A percentile compares a stretch with the other conserved stretches of the same genome.
Conservation (phyloP, 768 basidiomycete genomes). For the Steccherinum ochraceum region DNA sequence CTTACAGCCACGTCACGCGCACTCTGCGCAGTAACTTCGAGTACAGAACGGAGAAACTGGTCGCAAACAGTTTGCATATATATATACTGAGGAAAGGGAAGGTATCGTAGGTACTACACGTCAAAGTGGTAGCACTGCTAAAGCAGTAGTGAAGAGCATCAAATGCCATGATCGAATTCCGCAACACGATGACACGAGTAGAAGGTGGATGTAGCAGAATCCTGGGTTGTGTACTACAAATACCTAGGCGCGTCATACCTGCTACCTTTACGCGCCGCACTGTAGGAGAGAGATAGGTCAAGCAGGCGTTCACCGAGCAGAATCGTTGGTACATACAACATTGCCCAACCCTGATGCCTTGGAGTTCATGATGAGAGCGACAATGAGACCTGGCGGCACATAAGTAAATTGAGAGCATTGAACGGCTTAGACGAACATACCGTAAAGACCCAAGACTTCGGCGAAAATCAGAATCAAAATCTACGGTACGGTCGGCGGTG, state of each 20-base stretch:
- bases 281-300: no score
- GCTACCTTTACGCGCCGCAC: constrained; percentile 12
- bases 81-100: constrained; percentile 10
- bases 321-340: constrained; percentile 16
- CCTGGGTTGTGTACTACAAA: background rate
- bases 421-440: constrained; percentile 19
- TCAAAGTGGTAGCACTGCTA: constrained; percentile 8
- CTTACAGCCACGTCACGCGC: constrained; percentile 9
- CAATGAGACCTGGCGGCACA: constrained; percentile 59
- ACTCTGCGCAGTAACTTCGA: background rate
- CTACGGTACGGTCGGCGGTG: constrained; percentile 38
- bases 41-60: background rate
- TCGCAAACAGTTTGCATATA: constrained; percentile 1
- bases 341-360: constrained; percentile 30
- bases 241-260: background rate
- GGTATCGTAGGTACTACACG: constrained; percentile 21
- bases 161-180: constrained; percentile 5
- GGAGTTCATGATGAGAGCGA: constrained; percentile 95
- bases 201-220: constrained; percentile 4
- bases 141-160: background rate
- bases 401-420: constrained; percentile 1
- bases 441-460: constrained; percentile 90
- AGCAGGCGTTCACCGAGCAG: no score
- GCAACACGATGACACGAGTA: constrained; percentile 3
- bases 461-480: constrained; percentile 98